A percentile compares a stretch with the other conserved stretches of the same genome.
Evolutionary conservation across 106 monocot genomes (phyloP).

Genomic region (Dendrobium chrysotoxum): DNA sequence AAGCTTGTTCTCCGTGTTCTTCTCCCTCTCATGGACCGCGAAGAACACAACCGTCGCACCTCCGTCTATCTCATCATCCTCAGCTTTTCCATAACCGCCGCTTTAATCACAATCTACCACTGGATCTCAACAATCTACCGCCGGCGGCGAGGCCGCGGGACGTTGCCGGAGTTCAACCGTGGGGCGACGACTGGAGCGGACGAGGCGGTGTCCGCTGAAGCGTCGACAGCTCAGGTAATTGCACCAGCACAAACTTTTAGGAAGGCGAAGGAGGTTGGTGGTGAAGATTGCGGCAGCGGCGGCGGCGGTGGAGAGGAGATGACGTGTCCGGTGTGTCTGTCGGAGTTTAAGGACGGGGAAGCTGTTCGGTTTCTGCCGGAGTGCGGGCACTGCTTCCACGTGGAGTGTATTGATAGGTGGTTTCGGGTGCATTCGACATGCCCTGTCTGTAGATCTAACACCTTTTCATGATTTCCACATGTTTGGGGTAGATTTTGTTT

Average conservation of each 20-base stretch:
- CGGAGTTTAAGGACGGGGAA: slow-evolving; percentile 52
- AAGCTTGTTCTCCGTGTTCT: too few species aligned
- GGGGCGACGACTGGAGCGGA: not conserved
- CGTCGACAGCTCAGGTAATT: slow-evolving; percentile 3
- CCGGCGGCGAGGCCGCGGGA: not conserved
- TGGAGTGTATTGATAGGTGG: slow-evolving; percentile 66
- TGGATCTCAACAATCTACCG: slow-evolving; percentile 1
- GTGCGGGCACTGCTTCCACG: slow-evolving; percentile 78
- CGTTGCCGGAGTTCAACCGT: not conserved
- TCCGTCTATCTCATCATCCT: slow-evolving; percentile 5
- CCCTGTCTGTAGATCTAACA: slow-evolving; percentile 40
- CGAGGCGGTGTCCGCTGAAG: not conserved
- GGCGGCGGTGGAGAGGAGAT: slow-evolving; percentile 2
- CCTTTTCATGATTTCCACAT: not conserved
- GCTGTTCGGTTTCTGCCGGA: slow-evolving; percentile 40
- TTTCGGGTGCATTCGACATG: slow-evolving; percentile 65
- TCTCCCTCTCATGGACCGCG: not conserved
- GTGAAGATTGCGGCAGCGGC: not conserved
- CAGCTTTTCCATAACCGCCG: not conserved
- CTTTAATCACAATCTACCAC: slow-evolving; percentile 16
- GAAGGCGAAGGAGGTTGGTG: not conserved
- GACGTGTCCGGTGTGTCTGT: slow-evolving; percentile 69
- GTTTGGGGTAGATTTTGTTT: too few species aligned
- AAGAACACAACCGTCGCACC: not conserved
- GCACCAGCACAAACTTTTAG: not conserved